phyloP scores from a whole-genome alignment of 1,284 basidiomycete genomes.

The Trametes sp. region DNA sequence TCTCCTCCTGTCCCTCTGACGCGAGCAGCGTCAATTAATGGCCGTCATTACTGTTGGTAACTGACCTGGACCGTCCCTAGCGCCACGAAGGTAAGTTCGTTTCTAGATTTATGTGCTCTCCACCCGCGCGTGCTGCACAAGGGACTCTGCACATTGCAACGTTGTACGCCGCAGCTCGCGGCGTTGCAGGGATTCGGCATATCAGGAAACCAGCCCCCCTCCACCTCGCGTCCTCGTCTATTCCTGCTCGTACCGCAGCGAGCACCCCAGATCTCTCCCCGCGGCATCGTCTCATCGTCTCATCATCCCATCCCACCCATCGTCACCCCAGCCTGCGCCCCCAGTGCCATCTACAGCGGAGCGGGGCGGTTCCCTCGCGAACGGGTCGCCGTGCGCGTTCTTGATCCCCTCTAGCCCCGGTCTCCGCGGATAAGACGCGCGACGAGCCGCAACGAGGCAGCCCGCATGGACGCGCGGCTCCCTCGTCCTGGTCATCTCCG shows the following conservation, averaged over 20 bases:
- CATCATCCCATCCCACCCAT: not conserved
- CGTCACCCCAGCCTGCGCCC: not conserved
- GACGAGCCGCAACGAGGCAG: slow-evolving; percentile 10
- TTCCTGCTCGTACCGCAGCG: not conserved
- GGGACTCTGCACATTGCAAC: not conserved
- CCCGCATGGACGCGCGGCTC: slow-evolving; percentile 8
- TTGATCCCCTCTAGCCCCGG: slow-evolving; percentile 19
- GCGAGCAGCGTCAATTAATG: not conserved
- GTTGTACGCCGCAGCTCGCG: slow-evolving; percentile 1
- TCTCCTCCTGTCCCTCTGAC: slow-evolving; percentile 2
- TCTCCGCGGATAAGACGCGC: slow-evolving; percentile 8
- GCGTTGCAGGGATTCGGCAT: not conserved
- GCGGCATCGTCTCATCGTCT: no score
- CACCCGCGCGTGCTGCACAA: not conserved
- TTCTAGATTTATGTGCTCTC: not conserved
- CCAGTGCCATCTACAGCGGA: not conserved
- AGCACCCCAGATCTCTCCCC: slow-evolving; percentile 1
- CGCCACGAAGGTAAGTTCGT: not conserved
- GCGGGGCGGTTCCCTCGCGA: slow-evolving; percentile 7
- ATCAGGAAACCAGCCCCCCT: slow-evolving; percentile 3
- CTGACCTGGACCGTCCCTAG: not conserved
- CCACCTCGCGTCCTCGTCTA: not conserved
- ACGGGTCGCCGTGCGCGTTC: slow-evolving; percentile 4
- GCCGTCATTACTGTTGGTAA: not conserved
- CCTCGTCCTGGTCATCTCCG: slow-evolving; percentile 20